Evolutionary conservation across 106 monocot species (phyloP).

Genomic region (Platanthera guangdongensis): DNA sequence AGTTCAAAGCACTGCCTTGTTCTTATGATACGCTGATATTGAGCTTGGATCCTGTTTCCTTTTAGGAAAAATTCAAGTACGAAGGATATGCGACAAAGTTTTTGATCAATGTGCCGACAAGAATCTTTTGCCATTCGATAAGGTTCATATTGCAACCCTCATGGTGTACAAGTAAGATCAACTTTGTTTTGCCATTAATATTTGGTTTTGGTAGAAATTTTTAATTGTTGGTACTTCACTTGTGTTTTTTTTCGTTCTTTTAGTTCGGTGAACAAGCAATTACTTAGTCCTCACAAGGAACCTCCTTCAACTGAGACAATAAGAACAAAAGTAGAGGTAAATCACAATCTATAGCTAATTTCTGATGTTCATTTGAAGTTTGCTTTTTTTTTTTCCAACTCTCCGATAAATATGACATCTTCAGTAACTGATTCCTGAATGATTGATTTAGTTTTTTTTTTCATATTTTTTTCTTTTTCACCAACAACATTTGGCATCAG

Average conservation of each 20-base stretch:
- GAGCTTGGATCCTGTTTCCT: background rate
- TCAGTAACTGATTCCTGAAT: background rate
- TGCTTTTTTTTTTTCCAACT: background rate
- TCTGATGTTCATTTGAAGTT: background rate
- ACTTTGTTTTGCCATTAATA: background rate
- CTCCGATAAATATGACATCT: background rate
- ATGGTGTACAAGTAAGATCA: slow-evolving; percentile 41
- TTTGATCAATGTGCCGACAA: slow-evolving; percentile 19
- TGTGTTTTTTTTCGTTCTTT: background rate
- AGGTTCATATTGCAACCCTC: slow-evolving; percentile 28
- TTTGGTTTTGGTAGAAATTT: background rate
- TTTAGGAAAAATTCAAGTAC: slow-evolving; percentile 29
- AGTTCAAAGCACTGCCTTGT: background rate
- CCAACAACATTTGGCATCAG: background rate
- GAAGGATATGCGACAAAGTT: slow-evolving; percentile 26
- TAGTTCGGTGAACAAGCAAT: slow-evolving; percentile 44
- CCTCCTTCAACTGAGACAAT: slow-evolving; percentile 19
- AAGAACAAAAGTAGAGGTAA: slow-evolving; percentile 13
- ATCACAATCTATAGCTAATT: background rate
- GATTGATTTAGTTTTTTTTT: background rate
- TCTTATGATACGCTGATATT: background rate
- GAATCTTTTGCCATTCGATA: slow-evolving; percentile 2
- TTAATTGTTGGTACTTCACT: background rate
- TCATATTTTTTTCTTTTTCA: background rate
- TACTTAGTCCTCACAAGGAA: slow-evolving; percentile 38